Base-by-base conservation (phyloP, 345 rosid species). In the Melastoma malabathricum region DNA sequence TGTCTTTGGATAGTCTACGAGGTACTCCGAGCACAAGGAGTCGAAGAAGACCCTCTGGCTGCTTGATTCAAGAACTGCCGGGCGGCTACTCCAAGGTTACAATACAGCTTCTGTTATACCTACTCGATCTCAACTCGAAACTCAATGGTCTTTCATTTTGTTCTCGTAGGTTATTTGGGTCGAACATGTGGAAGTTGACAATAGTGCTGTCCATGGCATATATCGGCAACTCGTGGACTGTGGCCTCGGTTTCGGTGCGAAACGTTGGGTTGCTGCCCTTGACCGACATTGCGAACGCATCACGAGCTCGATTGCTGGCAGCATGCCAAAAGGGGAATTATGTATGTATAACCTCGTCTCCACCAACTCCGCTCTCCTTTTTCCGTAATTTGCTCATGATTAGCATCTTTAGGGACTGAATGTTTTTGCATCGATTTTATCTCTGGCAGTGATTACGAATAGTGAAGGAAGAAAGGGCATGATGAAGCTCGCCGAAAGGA, bases 1-100 rank as follows among this genome's bases (percentile, higher is more conserved):
- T 86, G 57, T 86, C 94, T 25, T 68, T 90, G 63, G 98, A 90
- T 56, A 84, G 64, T 60, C 55, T 84, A 23, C 68, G 80, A 50
- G 75, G 84, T 2, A 63, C 52, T 67, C 68, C 77, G 0, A 52
- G 64, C 31, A 54, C 68, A 3, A 82, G 74, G 69, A 64, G 74
- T 61, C 63, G 89, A 67, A 82, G 96, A 72, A 78, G 96, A 72
- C 94, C 96, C 17, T 90, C 98, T 0, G 98, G 98, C 50, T 90
- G 98, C 62, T 57, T 90, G 31, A 90, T 90, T 62, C 92, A 80
- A 66, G 96, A 86, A 72, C 43, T 90, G 60, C 92, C 79, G 29
- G 84, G 84, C 65, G 96, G 96, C n/a, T 86, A 86, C 73, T 90
- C 98, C 1, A 90, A 90, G 98, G 98, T 86, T 55, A 22, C 41